A percentile compares a stretch with the other conserved stretches of the same genome.
Evolutionary conservation across 2,329 filamentous ascomycete species (phyloP).

Genomic region (Colletotrichum acutatum): DNA sequence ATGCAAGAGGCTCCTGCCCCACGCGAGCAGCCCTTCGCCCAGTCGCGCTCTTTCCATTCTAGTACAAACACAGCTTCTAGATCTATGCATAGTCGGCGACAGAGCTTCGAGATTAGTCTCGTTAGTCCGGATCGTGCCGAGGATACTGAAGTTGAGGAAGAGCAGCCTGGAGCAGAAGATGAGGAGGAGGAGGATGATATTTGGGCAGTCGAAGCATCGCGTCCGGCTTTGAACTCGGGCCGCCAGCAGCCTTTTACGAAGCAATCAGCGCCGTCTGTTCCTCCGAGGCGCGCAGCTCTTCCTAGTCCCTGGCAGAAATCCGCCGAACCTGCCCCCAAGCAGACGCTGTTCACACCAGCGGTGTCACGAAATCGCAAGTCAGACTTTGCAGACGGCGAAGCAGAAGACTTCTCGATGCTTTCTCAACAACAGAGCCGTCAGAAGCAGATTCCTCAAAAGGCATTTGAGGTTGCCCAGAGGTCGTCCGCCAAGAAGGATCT

Average conservation of each 20-base stretch:
- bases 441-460: slow-evolving; percentile 24
- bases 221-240: slow-evolving; percentile 41
- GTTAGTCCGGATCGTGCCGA: slow-evolving; percentile 9
- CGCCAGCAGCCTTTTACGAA: slow-evolving; percentile 45
- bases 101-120: slow-evolving; percentile 11
- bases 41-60: slow-evolving; percentile 7
- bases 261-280: slow-evolving; percentile 36
- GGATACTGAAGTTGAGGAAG: slow-evolving; percentile 27
- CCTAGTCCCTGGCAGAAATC: slow-evolving; percentile 54
- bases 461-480: slow-evolving; percentile 5
- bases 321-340: slow-evolving; percentile 36
- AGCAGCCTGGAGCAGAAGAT: slow-evolving; percentile 19
- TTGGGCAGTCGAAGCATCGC: slow-evolving; percentile 68
- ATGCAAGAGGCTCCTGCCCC: slow-evolving; percentile 42
- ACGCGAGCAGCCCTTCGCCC: slow-evolving; percentile 30
- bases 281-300: slow-evolving; percentile 39
- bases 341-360: slow-evolving; percentile 32
- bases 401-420: slow-evolving; percentile 59
- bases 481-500: slow-evolving; percentile 49
- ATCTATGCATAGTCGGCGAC: slow-evolving; percentile 14
- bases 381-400: slow-evolving; percentile 36
- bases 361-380: neutral
- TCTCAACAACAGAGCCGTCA: slow-evolving; percentile 41
- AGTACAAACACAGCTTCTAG: slow-evolving; percentile 28
- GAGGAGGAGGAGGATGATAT: slow-evolving; percentile 56